Evolutionary conservation across 306 rosid genomes (phyloP).

Genomic region (Castanea mollissima): DNA sequence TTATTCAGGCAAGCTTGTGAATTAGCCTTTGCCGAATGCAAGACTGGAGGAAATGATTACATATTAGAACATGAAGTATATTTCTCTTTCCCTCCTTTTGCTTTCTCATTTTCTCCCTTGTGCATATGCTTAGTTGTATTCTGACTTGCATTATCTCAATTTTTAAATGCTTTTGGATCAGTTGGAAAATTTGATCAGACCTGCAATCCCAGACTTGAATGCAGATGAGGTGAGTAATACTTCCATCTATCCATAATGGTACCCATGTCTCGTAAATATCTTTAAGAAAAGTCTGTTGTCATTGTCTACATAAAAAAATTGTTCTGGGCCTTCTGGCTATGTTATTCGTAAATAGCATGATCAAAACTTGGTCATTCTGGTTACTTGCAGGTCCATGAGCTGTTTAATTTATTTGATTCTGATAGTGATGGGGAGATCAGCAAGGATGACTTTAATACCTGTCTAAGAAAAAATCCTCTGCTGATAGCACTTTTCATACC

Average conservation of each 20-base stretch:
- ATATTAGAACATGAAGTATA: slow-evolving; percentile 56
- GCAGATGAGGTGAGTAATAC: slow-evolving; percentile 54
- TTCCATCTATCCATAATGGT: not conserved
- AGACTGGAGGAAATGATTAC: slow-evolving; percentile 38
- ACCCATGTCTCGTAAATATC: not conserved
- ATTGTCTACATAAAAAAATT: not conserved
- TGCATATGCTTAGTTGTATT: slow-evolving; percentile 6
- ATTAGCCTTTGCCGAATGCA: slow-evolving; percentile 58
- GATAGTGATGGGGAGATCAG: slow-evolving; percentile 59
- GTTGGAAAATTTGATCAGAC: slow-evolving; percentile 56
- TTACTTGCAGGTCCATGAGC: slow-evolving; percentile 55
- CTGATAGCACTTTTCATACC: slow-evolving; percentile 69
- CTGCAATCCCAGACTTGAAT: slow-evolving; percentile 48
- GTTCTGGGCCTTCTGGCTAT: not conserved
- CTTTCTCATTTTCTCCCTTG: slow-evolving; percentile 1
- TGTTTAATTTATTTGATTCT: slow-evolving; percentile 57
- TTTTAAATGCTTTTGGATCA: slow-evolving; percentile 30
- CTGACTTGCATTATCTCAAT: slow-evolving; percentile 22
- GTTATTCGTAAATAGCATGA: not conserved
- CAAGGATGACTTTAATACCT: slow-evolving; percentile 57
- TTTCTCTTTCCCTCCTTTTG: slow-evolving; percentile 5
- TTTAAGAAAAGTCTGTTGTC: not conserved
- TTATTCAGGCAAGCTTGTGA: slow-evolving; percentile 72
- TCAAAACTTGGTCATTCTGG: not conserved
- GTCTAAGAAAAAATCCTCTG: slow-evolving; percentile 72